Conservation (phyloP, 345 rosid species). For the Adansonia digitata region DNA sequence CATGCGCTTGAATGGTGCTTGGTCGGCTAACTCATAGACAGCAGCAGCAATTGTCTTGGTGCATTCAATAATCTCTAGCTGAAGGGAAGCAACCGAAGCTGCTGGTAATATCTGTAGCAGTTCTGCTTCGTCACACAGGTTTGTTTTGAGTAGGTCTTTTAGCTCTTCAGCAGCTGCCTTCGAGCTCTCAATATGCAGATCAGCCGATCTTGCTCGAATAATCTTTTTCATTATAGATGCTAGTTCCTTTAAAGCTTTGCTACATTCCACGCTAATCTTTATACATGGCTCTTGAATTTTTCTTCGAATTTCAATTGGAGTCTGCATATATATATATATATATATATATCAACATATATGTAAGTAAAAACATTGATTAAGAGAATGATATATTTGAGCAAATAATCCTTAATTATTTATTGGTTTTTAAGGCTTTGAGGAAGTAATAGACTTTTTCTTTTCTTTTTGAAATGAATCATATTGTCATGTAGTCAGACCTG, state of each 20-base stretch:
- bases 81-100: slow-evolving; percentile 26
- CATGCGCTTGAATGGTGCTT: slow-evolving; percentile 15
- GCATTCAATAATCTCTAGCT: slow-evolving; percentile 28
- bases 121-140: slow-evolving; percentile 14
- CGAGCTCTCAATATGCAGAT: slow-evolving; percentile 16
- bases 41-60: slow-evolving; percentile 27
- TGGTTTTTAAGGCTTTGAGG: no score
- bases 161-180: slow-evolving; percentile 22
- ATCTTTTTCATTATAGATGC: slow-evolving; percentile 22
- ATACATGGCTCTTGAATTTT: slow-evolving; percentile 27
- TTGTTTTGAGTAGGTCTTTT: slow-evolving; percentile 16
- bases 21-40: slow-evolving; percentile 28
- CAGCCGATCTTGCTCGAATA: slow-evolving; percentile 4
- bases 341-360: background rate
- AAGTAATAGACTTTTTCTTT: no score
- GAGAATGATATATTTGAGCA: background rate
- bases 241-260: slow-evolving; percentile 37
- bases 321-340: no score
- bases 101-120: slow-evolving; percentile 9
- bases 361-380: background rate
- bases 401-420: no score
- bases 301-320: slow-evolving; percentile 11
- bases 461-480: no score
- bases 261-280: slow-evolving; percentile 22
- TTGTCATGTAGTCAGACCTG: background rate